These are phyloP conservation scores for Aureobasidium lini DNA, from an alignment of 2,329 filamentous ascomycete species.

Conservation along the genomic window DNA sequence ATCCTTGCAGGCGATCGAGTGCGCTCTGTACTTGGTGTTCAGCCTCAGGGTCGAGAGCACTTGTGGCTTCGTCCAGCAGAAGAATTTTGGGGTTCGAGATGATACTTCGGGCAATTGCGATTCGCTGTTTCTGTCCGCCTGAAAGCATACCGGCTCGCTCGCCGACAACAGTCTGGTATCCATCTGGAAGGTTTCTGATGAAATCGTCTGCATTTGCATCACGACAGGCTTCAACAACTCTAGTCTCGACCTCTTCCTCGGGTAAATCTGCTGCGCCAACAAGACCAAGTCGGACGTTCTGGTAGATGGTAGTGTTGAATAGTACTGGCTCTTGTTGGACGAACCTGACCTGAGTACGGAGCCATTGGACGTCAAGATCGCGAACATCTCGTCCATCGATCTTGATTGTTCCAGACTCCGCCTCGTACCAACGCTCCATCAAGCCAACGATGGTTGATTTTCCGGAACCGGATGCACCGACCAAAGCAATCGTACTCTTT, in stretches of 20 bases:
- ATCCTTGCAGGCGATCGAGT: slow-evolving; percentile 68
- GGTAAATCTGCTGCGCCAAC: slow-evolving; percentile 65
- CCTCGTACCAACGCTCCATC: slow-evolving; percentile 82
- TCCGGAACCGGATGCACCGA: slow-evolving; percentile 89
- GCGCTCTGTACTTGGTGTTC: slow-evolving; percentile 95
- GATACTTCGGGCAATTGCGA: slow-evolving; percentile 89
- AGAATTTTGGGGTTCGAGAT: slow-evolving; percentile 95
- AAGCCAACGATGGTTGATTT: slow-evolving; percentile 92
- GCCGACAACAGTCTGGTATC: slow-evolving; percentile 88
- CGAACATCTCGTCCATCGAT: slow-evolving; percentile 81
- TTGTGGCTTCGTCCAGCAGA: slow-evolving; percentile 94
- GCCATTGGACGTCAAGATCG: slow-evolving; percentile 83
- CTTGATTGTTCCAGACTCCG: slow-evolving; percentile 66
- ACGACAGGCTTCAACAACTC: slow-evolving; percentile 79
- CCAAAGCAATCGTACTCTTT: slow-evolving; percentile 90
- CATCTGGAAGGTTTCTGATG: slow-evolving; percentile 61
- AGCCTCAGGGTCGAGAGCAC: slow-evolving; percentile 89
- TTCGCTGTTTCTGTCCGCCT: slow-evolving; percentile 94
- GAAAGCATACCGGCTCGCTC: slow-evolving; percentile 88
- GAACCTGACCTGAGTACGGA: slow-evolving; percentile 85
- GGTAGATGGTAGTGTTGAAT: slow-evolving; percentile 74
- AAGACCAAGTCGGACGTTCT: slow-evolving; percentile 58
- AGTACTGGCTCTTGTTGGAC: slow-evolving; percentile 94
- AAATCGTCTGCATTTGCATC: slow-evolving; percentile 96
- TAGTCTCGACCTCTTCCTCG: slow-evolving; percentile 65